Conservation (phyloP, 768 basidiomycete species). For the Leccinum longicurvipes region DNA sequence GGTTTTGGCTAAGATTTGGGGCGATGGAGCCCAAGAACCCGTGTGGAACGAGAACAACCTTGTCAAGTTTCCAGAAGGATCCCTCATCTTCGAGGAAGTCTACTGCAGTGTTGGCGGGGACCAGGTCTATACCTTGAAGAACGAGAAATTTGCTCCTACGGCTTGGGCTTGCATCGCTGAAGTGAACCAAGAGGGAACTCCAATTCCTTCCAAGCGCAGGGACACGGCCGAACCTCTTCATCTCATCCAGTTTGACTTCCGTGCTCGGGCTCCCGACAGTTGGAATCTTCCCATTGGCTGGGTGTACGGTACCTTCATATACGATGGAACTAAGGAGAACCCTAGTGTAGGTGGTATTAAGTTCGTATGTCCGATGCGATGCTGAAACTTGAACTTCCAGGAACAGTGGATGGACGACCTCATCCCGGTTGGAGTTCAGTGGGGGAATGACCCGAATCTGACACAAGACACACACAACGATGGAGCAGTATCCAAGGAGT, state of each 20-base stretch:
- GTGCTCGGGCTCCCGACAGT: background rate
- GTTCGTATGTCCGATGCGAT: background rate
- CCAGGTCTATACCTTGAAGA: background rate
- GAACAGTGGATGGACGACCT: background rate
- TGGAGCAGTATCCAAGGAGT: background rate
- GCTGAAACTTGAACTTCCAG: background rate
- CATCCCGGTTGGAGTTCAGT: slow-evolving; percentile 1
- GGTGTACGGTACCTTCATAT: background rate
- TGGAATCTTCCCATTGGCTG: background rate
- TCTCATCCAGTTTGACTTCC: background rate
- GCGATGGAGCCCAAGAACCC: background rate
- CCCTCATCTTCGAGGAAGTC: background rate
- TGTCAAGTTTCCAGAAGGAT: background rate
- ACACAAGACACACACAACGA: background rate
- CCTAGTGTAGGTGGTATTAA: background rate
- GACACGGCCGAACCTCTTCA: background rate
- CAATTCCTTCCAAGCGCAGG: background rate
- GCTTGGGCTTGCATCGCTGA: background rate
- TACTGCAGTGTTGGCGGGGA: background rate
- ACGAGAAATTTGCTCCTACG: background rate
- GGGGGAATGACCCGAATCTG: slow-evolving; percentile 1
- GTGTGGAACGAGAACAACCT: background rate
- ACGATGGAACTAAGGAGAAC: background rate
- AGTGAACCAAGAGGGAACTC: background rate
- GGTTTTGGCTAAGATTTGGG: background rate